phyloP scores from a whole-genome alignment of 257 asterid genomes.

The Mentha longifolia region DNA sequence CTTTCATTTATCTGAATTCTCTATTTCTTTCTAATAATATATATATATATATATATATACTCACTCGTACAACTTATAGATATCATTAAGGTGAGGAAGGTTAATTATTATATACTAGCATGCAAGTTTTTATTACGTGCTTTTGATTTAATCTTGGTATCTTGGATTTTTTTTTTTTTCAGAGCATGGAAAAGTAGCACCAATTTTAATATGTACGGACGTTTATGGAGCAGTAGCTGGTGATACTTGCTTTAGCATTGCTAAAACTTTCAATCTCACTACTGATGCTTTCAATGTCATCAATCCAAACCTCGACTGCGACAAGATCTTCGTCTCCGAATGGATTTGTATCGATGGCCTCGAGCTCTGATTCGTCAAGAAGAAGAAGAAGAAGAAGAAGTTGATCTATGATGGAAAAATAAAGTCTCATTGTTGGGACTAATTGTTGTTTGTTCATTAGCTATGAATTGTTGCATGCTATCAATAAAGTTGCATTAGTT shows the following conservation, averaged over 20 bases:
- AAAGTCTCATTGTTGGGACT: not conserved
- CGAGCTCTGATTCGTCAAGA: not conserved
- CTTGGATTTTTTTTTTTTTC: not conserved
- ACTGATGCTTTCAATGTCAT: not conserved
- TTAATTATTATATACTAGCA: too few species aligned
- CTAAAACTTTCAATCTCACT: slow-evolving; percentile 23
- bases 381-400: not conserved
- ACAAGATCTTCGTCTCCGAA: slow-evolving; percentile 18
- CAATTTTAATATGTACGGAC: not conserved
- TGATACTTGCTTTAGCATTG: slow-evolving; percentile 25
- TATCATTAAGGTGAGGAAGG: too few species aligned
- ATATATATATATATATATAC: too few species aligned
- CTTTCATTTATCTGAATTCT: not conserved
- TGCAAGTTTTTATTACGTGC: not conserved
- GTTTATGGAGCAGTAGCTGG: slow-evolving; percentile 24
- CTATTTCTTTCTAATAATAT: not conserved
- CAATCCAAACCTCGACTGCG: slow-evolving; percentile 31
- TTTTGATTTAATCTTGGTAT: not conserved
- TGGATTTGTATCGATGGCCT: slow-evolving; percentile 24
- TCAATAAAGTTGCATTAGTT: too few species aligned
- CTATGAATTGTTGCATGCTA: too few species aligned
- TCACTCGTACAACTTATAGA: too few species aligned
- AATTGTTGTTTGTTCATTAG: not conserved
- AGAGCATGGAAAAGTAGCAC: not conserved
- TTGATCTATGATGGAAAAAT: not conserved